Evolutionary conservation across 1,139 yeast species (phyloP), one percentile per base, ranked within the genome.

Genomic region (Saccharomycopsis hybrid): DNA sequence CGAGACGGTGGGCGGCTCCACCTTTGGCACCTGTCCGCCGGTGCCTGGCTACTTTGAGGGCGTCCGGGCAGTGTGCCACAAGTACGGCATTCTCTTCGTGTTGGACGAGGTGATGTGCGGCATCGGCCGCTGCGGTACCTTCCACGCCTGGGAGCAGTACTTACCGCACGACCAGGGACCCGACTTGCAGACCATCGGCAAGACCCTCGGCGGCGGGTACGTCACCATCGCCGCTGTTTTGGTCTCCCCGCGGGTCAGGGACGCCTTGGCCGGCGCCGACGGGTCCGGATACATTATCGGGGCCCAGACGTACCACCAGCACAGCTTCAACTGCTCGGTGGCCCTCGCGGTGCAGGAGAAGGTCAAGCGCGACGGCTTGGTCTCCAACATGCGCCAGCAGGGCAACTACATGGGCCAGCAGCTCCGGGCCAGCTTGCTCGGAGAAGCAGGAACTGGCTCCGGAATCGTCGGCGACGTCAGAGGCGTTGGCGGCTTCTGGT

Each of bases 401-500:
- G 65, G 65, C 54, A 68, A 63, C 51, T 66, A 67, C 55, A 59
- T 76, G 62, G 78, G 78, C 49, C 60, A 60, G 29, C 62, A 62
- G 48, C 62, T 74, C 46, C 49, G 55, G 5, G 59, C 60, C 28
- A 59, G 63, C 38, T 45, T 62, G 30, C 30, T 49, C 18, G 45
- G 3, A 2, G 52, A 52, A 13, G 56, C 63, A 37, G 67, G 67
- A 53, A 70, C 72, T 46, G n/a, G n/a, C n/a, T 57, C 54, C 25
- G 67, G 67, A 53, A 69, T 72, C 46, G 76, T 71, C 38, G 84
- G 82, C 54, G 80, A 79, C 55, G 72, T 78, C 43, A 73, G 85
- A 66, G 85, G 85, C 42, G 63, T 73, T 54, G 84, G 84, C 54
- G 77, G 80, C 25, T 80, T 80, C 64, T 77, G 82, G 77, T 68